Evolutionary conservation across 2,329 filamentous ascomycete genomes (phyloP).

Genomic region (Aureobasidium leucospermi): DNA sequence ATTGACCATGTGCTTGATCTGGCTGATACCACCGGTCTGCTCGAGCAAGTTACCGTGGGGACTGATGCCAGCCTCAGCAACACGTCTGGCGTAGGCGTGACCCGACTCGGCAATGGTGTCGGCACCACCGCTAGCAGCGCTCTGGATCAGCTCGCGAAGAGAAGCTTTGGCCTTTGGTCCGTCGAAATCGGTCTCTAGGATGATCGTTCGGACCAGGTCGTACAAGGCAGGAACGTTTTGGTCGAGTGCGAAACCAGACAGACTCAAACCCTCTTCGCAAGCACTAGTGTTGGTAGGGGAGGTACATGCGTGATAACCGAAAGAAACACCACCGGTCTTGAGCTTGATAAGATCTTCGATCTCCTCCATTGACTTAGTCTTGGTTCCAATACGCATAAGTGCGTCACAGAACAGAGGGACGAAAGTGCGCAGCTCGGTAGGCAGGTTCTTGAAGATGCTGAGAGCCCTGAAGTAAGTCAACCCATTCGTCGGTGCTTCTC

Average conservation of each 20-base stretch:
- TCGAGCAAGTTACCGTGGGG: slow-evolving; percentile 66
- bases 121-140: slow-evolving; percentile 79
- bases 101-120: slow-evolving; percentile 88
- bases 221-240: slow-evolving; percentile 88
- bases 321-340: slow-evolving; percentile 84
- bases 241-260: slow-evolving; percentile 83
- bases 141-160: slow-evolving; percentile 79
- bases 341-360: slow-evolving; percentile 94
- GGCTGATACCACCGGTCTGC: slow-evolving; percentile 82
- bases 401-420: slow-evolving; percentile 87
- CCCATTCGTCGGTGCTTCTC: slow-evolving; percentile 87
- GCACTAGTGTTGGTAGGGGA: slow-evolving; percentile 64
- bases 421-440: slow-evolving; percentile 74
- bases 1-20: slow-evolving; percentile 75
- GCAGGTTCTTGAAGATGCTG: slow-evolving; percentile 69
- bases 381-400: slow-evolving; percentile 88
- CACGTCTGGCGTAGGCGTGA: slow-evolving; percentile 76
- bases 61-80: slow-evolving; percentile 73
- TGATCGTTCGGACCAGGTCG: slow-evolving; percentile 69
- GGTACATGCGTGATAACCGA: slow-evolving; percentile 75
- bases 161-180: slow-evolving; percentile 71
- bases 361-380: slow-evolving; percentile 82
- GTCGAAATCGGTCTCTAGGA: slow-evolving; percentile 85
- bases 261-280: slow-evolving; percentile 72
- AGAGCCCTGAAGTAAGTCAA: slow-evolving; percentile 92